Evolutionary conservation across 2,329 filamentous ascomycete species (phyloP).

Genomic region (Penicillium freii): DNA sequence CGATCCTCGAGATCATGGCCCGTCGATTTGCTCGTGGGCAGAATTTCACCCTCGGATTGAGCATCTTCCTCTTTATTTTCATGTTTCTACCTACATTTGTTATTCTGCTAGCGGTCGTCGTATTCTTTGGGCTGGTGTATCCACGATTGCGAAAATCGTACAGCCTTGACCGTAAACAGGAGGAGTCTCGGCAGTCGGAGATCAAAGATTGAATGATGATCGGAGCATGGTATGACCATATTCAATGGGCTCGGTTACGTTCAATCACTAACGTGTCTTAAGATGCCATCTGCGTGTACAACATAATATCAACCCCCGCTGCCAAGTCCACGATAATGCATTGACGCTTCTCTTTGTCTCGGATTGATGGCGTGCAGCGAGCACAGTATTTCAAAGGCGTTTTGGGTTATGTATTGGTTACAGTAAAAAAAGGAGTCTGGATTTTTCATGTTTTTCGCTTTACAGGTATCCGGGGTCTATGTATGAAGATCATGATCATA

Average conservation of each 20-base stretch:
- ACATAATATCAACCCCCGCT: neutral
- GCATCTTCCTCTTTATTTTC: slow-evolving; percentile 34
- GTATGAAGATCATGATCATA: neutral
- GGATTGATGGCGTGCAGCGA: neutral
- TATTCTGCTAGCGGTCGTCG: slow-evolving; percentile 31
- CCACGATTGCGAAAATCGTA: slow-evolving; percentile 26
- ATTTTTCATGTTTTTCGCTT: neutral
- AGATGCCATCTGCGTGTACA: neutral
- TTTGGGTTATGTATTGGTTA: neutral
- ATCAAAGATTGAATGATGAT: neutral
- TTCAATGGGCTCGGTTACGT: neutral
- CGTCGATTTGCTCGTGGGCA: slow-evolving; percentile 30
- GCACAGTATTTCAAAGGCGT: neutral
- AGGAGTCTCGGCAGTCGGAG: neutral
- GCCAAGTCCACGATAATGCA: neutral
- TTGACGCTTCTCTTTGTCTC: neutral
- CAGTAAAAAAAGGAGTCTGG: neutral
- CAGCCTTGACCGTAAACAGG: slow-evolving; percentile 5
- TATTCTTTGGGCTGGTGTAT: slow-evolving; percentile 33
- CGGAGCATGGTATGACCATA: neutral
- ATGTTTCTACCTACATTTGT: slow-evolving; percentile 37
- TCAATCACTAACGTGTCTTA: neutral
- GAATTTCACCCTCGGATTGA: slow-evolving; percentile 31
- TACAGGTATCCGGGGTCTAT: neutral
- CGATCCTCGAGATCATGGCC: slow-evolving; percentile 28